phyloP scores from a whole-genome alignment of 441 rosid species.

The Arabidopsis hybrid region DNA sequence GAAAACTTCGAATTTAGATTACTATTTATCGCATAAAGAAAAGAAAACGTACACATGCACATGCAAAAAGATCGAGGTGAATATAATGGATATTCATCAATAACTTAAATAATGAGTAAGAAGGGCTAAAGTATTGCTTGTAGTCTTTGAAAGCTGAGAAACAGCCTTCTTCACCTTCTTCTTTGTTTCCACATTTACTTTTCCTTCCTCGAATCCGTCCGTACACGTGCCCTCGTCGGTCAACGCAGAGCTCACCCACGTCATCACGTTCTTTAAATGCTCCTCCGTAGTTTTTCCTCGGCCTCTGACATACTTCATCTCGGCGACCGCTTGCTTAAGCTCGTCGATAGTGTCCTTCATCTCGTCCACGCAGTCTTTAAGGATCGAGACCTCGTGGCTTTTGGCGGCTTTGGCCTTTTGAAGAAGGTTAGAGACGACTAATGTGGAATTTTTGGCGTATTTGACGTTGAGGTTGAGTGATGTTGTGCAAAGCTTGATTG shows the following conservation, averaged over 20 bases:
- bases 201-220: constrained; percentile 59
- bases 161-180: constrained; percentile 52
- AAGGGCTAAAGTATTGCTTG: constrained; percentile 82
- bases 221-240: constrained; percentile 73
- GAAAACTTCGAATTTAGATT: neutral
- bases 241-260: constrained; percentile 71
- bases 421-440: constrained; percentile 40
- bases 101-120: constrained; percentile 41
- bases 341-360: constrained; percentile 55
- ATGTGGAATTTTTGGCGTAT: constrained; percentile 47
- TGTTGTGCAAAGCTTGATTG: constrained; percentile 56
- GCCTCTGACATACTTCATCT: constrained; percentile 39
- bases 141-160: constrained; percentile 48
- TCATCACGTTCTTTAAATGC: constrained; percentile 53
- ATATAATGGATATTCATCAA: constrained; percentile 36
- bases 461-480: constrained; percentile 51
- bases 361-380: constrained; percentile 59
- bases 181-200: constrained; percentile 48
- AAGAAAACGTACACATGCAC: constrained; percentile 26
- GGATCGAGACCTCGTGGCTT: constrained; percentile 43
- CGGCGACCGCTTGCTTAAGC: constrained; percentile 54
- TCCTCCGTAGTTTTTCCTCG: constrained; percentile 37
- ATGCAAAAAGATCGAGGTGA: constrained; percentile 4
- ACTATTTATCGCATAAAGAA: neutral
- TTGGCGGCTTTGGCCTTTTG: constrained; percentile 35